These are phyloP conservation scores for Marasmius fiardii DNA, from an alignment of 1,284 basidiomycete species.

Conservation along the genomic window DNA sequence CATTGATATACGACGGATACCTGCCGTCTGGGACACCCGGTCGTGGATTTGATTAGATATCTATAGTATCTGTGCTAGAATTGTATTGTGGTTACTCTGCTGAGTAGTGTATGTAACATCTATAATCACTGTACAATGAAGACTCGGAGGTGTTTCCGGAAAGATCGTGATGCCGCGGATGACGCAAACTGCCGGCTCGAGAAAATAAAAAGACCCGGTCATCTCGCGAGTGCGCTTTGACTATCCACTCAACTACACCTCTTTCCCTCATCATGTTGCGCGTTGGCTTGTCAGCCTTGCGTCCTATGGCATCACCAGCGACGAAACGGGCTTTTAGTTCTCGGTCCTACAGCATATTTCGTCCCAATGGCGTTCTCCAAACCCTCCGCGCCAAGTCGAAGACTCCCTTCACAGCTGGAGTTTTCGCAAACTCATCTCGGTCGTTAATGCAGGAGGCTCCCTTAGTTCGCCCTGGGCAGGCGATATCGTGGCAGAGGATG, in stretches of 20 bases:
- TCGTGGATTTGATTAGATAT: no score
- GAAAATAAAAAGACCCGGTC: background rate
- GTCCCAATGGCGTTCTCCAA: constrained; percentile 5
- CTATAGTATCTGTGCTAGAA: background rate
- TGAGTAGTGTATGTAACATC: background rate
- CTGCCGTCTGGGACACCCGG: constrained; percentile 19
- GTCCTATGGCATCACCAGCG: background rate
- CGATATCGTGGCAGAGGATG: constrained; percentile 38
- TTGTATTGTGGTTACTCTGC: background rate
- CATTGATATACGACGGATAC: constrained; percentile 48
- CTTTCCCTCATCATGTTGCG: constrained; percentile 7
- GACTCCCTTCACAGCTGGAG: background rate
- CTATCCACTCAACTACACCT: background rate
- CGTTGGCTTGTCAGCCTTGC: background rate
- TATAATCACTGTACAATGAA: background rate
- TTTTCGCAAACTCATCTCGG: constrained; percentile 16
- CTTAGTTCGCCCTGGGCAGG: constrained; percentile 25
- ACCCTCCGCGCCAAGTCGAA: background rate
- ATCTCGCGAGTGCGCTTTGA: background rate
- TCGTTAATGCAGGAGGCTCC: constrained; percentile 29
- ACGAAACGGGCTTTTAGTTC: background rate
- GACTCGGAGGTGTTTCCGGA: background rate
- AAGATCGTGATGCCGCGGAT: background rate
- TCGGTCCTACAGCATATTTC: constrained; percentile 11
- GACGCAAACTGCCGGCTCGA: constrained; percentile 2